Conservation (phyloP, 2,329 filamentous ascomycete species). For the Allantophomopsis lycopodina region DNA sequence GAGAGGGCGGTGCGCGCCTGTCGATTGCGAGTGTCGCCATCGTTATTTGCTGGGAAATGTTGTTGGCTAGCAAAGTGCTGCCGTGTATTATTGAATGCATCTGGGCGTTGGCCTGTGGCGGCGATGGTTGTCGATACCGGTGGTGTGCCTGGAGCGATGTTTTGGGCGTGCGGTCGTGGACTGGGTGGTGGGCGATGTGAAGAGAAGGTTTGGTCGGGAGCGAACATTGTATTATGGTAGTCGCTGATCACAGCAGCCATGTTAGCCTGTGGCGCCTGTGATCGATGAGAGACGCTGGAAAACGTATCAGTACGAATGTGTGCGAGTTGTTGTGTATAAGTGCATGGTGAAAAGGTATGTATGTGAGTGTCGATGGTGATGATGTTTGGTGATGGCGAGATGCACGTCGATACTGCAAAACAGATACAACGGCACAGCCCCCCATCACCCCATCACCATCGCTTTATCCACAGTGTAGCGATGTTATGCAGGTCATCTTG, state of each 20-base stretch:
- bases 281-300: slow-evolving; percentile 8
- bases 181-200: slow-evolving; percentile 13
- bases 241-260: slow-evolving; percentile 58
- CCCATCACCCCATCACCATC: too few species aligned
- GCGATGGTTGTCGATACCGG: slow-evolving; percentile 9
- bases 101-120: slow-evolving; percentile 8
- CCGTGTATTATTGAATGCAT: slow-evolving; percentile 6
- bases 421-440: too few species aligned
- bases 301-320: too few species aligned
- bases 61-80: slow-evolving; percentile 15
- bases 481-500: too few species aligned
- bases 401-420: too few species aligned
- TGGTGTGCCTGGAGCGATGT: slow-evolving; percentile 9
- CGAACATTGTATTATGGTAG: slow-evolving; percentile 17
- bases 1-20: slow-evolving; percentile 1
- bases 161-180: slow-evolving; percentile 11
- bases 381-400: too few species aligned
- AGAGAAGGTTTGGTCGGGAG: slow-evolving; percentile 2
- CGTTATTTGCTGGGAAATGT: slow-evolving; percentile 8
- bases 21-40: slow-evolving; percentile 4
- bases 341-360: too few species aligned
- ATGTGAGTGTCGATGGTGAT: too few species aligned
- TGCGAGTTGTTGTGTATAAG: too few species aligned
- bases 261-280: slow-evolving; percentile 16
- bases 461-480: too few species aligned